Base-by-base conservation (phyloP, 2,329 filamentous ascomycete species). In the Madurella mycetomatis region DNA sequence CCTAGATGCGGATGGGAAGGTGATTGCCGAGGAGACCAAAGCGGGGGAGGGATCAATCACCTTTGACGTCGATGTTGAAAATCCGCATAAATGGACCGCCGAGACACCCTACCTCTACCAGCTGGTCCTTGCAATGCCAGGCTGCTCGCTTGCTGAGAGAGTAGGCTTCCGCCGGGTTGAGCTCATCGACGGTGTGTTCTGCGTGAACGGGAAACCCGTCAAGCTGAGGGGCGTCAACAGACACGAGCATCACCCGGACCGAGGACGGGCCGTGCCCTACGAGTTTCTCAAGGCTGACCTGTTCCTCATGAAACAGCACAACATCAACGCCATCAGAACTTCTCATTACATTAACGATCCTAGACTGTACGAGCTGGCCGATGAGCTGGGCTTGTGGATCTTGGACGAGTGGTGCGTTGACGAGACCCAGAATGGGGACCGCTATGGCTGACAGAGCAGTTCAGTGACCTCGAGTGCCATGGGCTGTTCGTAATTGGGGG, bases 91-190 rank as follows among this genome's bases (percentile, higher is more conserved):
- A 58, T 85, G 82, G 81, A 81, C 79, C 2, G 81, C 82, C 8
- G 82, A 85, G 65, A 75, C 75, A 0, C 81, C 81, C 0, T 70
- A 76, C 48, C 69, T 84, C 0, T 84, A 84, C 17, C 68, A 69
- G 4, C 57, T 74, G 13, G 55, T 49, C 25, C 59, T 61, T 32
- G 55, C 53, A 15, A 58, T 62, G 42, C 51, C 61, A 31, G 49
- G 56, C 18, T 55, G 67, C 68, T 66, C 66, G 34, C 65, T 80
- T 16, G 60, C 67, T 1, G 78, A 82, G 34, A 71, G 69, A 8
- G 70, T 84, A n/a, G 83, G 83, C 1, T 83, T 85, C 62, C 76
- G 82, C n/a, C 72, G 73, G 45, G 73, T 82, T 2, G 79, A 84
- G 60, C 74, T 84, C 51, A 77, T 77, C 43, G 73, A 81, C 53